Evolutionary conservation across 2,329 filamentous ascomycete genomes (phyloP).

Genomic region (Alternaria atra): DNA sequence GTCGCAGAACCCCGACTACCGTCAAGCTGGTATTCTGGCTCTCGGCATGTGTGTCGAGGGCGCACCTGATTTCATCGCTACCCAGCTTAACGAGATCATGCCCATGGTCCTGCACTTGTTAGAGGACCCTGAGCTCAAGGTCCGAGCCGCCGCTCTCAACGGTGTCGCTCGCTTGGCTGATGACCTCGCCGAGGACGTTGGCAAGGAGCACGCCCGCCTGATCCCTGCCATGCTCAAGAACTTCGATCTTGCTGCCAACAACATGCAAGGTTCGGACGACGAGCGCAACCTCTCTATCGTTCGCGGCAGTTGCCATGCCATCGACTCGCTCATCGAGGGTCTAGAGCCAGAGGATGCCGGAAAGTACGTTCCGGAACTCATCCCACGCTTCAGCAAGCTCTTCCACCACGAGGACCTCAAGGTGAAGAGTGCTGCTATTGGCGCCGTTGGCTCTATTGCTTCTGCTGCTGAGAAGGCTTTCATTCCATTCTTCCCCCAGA

Average conservation of each 20-base stretch:
- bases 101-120: slow-evolving; percentile 85
- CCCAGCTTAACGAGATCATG: slow-evolving; percentile 85
- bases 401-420: slow-evolving; percentile 86
- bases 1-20: slow-evolving; percentile 76
- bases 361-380: slow-evolving; percentile 81
- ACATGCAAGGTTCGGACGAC: slow-evolving; percentile 68
- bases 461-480: slow-evolving; percentile 84
- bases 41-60: slow-evolving; percentile 96
- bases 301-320: slow-evolving; percentile 86
- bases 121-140: slow-evolving; percentile 81
- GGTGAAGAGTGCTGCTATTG: slow-evolving; percentile 88
- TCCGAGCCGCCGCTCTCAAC: slow-evolving; percentile 86
- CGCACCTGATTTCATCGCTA: slow-evolving; percentile 95
- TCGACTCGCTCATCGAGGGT: slow-evolving; percentile 90
- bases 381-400: slow-evolving; percentile 84
- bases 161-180: slow-evolving; percentile 90
- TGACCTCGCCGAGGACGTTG: slow-evolving; percentile 89
- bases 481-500: slow-evolving; percentile 88
- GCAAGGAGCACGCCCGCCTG: slow-evolving; percentile 82
- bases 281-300: slow-evolving; percentile 86
- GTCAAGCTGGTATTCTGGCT: slow-evolving; percentile 89
- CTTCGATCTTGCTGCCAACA: slow-evolving; percentile 79
- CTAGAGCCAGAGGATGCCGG: slow-evolving; percentile 82
- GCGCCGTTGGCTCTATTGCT: slow-evolving; percentile 90
- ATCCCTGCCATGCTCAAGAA: slow-evolving; percentile 88